Evolutionary conservation across 441 rosid genomes (phyloP).

Genomic region (Lagerstroemia fauriei): DNA sequence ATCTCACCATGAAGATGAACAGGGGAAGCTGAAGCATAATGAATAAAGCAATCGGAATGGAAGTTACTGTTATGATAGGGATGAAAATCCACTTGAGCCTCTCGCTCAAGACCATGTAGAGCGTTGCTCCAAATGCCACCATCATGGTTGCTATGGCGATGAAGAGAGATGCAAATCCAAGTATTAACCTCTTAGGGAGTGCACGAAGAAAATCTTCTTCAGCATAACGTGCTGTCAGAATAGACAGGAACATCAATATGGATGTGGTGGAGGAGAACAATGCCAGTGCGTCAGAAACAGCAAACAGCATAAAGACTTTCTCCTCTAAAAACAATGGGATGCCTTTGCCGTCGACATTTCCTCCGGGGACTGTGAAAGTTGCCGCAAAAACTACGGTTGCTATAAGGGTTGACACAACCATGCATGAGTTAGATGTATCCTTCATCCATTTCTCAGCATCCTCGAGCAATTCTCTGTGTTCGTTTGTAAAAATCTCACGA

Average conservation of each 20-base stretch:
- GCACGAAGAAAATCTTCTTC: slow-evolving; percentile 52
- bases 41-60: slow-evolving; percentile 46
- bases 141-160: slow-evolving; percentile 53
- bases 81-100: slow-evolving; percentile 36
- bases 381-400: too few relatives aligned
- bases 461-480: too few relatives aligned
- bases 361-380: too few relatives aligned
- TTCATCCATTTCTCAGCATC: too few relatives aligned
- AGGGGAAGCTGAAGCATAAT: slow-evolving; percentile 49
- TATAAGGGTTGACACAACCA: too few relatives aligned
- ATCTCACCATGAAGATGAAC: slow-evolving; percentile 35
- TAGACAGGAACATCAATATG: slow-evolving; percentile 50
- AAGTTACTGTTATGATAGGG: slow-evolving; percentile 35
- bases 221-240: slow-evolving; percentile 51
- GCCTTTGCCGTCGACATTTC: too few relatives aligned
- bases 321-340: too few relatives aligned
- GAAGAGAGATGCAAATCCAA: slow-evolving; percentile 52
- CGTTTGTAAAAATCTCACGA: too few relatives aligned
- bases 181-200: slow-evolving; percentile 43
- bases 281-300: slow-evolving; percentile 46
- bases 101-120: slow-evolving; percentile 40
- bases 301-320: too few relatives aligned
- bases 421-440: too few relatives aligned
- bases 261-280: slow-evolving; percentile 46
- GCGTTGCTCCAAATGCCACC: slow-evolving; percentile 48